These are phyloP conservation scores for Leishmania guyanensis DNA, from an alignment of 208 protist species.

Conservation along the genomic window DNA sequence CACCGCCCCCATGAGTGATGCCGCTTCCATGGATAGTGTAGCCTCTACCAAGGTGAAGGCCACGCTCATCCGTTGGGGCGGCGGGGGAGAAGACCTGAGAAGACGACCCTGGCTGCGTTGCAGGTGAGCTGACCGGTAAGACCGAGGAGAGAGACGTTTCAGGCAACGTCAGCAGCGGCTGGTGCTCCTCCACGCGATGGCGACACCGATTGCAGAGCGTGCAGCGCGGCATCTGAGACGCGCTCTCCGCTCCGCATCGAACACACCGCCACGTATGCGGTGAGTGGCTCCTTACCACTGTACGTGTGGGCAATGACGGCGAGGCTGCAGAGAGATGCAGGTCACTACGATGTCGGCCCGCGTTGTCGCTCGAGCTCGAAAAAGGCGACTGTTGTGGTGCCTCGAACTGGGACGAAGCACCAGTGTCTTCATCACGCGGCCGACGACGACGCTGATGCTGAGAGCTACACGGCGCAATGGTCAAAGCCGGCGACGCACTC, in stretches of 20 bases:
- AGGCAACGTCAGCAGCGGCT: background rate
- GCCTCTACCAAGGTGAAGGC: background rate
- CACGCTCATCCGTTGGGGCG: background rate
- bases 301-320: background rate
- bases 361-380: background rate
- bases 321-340: background rate
- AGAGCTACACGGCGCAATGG: background rate
- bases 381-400: background rate
- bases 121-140: background rate
- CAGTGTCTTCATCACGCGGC: background rate
- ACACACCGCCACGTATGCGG: constrained; percentile 25
- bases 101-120: constrained; percentile 1
- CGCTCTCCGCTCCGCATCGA: constrained; percentile 25
- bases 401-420: background rate
- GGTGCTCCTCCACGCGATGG: constrained; percentile 23
- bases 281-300: background rate
- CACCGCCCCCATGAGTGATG: no score
- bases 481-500: background rate
- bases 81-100: background rate
- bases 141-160: background rate
- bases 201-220: constrained; percentile 26
- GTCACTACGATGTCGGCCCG: background rate
- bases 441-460: constrained; percentile 8
- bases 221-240: constrained; percentile 24
- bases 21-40: background rate